Base-by-base conservation (phyloP, 495 filamentous ascomycete species). In the Aspergillus ellipticus region DNA sequence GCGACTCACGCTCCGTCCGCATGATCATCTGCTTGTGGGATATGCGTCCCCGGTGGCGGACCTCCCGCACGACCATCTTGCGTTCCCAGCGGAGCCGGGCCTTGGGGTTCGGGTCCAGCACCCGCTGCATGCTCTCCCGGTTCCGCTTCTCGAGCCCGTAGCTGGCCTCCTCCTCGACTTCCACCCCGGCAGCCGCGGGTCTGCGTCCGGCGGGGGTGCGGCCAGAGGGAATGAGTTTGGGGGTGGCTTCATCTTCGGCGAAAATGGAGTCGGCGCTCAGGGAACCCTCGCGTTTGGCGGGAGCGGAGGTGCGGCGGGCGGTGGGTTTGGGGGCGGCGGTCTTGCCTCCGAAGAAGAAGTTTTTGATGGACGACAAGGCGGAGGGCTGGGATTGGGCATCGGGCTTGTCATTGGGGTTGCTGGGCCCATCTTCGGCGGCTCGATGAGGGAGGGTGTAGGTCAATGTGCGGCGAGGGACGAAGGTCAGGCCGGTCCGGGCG, bases 1-100 rank as follows among this genome's bases (percentile, higher is more conserved):
- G 62, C 42, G 81, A 74, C 65, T 86, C 75, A 55, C 89, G 80
- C 77, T 98, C 94, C 21, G 88, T 86, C 22, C 84, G 81, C 67
- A 83, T 77, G 48, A 96, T 80, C 42, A 79, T 69, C 54, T 87
- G 79, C 41, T 71, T 69, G 56, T 79, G 78, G 6, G 83, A 82
- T 45, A 96, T 64, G 9, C 85, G 78, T n/a, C 88, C 88, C 28
- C 86, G 77, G 11, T 80, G 76, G 8, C 78, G 80, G 49, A 96
- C 73, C 59, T 83, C 79, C 43, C 86, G 84, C 53, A 90, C 85
- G 9, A 92, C 79, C 82, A 89, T 89, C 74, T 87, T 92, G 58
- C 85, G 81, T 70, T 91, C 81, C 88, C 86, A 95, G n/a, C 85
- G 80, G 19, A 77, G 70, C 50, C 89, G 79, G 19, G 71, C 71